Base-by-base conservation (phyloP, 108 stramenopile species). In the Skeletonema grethae region DNA sequence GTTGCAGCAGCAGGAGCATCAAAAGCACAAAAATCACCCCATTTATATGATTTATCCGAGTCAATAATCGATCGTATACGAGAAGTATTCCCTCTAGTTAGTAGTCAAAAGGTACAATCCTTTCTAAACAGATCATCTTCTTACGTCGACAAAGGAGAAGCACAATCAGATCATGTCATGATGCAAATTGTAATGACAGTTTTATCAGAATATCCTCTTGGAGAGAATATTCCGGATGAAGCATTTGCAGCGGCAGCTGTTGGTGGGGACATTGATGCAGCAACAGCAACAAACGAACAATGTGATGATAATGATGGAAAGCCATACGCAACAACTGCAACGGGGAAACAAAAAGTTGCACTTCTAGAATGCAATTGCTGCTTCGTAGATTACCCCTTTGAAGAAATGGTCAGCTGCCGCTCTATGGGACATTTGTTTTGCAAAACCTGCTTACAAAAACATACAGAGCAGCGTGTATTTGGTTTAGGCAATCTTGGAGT, bases 391-490 rank as follows among this genome's bases (percentile, higher is more conserved):
- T 80, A 87, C 28, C 69, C 85, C 13, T 79, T 88, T 67, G 87
- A 92, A 64, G 91, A 91, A 65, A 93, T 93, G 89, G 84, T 91
- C 0, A 63, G 76, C 32, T 96, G 95, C 72, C 69, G 79, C 11
- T 48, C 74, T 20, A 84, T 76, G 30, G 95, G 95, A 0, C 95
- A 96, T 61, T 73, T 96, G 45, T 93, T 93, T 80, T 96, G 95
- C 65, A 67, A 63, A 24, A 86, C 85, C 8, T 96, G 95, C 53
- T 61, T 96, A 8, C 59, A 78, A 43, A 63, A 68, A 50, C 89
- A 87, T 64, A 83, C 87, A 7, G 88, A 93, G 70, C 82, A 81
- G n/a, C 76, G 87, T 20, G 82, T 96, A 0, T 95, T 92, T 76
- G 88, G 89, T 3, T 65, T 70, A 28, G 89, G 89, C 1, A 86